Evolutionary conservation across 371 early-diverging fungal species (phyloP).

Genomic region (Syncephalastrum sp.): DNA sequence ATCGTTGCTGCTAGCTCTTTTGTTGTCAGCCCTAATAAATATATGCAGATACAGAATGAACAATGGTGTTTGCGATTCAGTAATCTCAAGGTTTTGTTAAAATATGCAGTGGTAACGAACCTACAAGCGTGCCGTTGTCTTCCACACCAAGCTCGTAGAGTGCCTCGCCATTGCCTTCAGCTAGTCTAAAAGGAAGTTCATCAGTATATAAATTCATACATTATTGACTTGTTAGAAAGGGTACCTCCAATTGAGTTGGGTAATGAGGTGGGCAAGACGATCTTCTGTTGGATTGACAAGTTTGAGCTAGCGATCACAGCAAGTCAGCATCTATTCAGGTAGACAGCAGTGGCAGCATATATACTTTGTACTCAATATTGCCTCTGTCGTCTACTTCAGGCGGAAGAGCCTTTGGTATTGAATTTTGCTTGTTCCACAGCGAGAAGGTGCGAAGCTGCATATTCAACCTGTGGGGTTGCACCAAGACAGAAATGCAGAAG

Average conservation of each 20-base stretch:
- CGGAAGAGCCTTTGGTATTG: constrained; percentile 51
- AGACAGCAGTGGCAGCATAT: not conserved
- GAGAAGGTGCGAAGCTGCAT: not conserved
- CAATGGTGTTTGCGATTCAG: too few relatives aligned
- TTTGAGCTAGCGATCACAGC: constrained; percentile 57
- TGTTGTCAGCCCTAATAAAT: constrained; percentile 31
- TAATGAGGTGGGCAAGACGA: constrained; percentile 83
- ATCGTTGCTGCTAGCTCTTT: constrained; percentile 65
- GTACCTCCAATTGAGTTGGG: constrained; percentile 89
- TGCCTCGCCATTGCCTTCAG: constrained; percentile 88
- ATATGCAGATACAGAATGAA: not conserved
- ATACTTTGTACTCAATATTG: constrained; percentile 87
- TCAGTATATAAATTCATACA: not conserved
- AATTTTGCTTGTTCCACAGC: constrained; percentile 15
- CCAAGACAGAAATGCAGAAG: too few relatives aligned
- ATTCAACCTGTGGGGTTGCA: too few relatives aligned
- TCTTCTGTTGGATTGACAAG: constrained; percentile 70
- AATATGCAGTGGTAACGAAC: constrained; percentile 20
- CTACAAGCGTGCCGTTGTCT: constrained; percentile 86
- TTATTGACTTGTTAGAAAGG: not conserved
- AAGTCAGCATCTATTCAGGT: not conserved
- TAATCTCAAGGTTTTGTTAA: not conserved
- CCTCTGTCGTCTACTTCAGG: constrained; percentile 85
- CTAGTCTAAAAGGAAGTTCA: constrained; percentile 44
- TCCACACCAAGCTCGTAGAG: constrained; percentile 86